A percentile compares a stretch with the other conserved stretches of the same genome.
Conservation (phyloP, 2,329 filamentous ascomycete species). For the Diaporthe amygdali region DNA sequence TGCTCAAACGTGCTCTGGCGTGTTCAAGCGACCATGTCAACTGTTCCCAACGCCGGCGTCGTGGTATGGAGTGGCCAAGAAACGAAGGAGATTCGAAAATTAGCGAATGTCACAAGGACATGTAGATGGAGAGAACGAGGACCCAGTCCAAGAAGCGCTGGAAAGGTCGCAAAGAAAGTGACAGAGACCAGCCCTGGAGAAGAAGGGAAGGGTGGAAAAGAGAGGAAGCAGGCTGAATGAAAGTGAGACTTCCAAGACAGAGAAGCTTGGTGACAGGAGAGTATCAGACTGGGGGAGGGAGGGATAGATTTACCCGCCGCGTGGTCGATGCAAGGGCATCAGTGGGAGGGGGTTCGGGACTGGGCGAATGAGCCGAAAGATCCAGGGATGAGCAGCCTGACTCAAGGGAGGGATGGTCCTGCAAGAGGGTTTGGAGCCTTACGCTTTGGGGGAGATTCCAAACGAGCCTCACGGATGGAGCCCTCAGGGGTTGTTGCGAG, state of each 20-base stretch:
- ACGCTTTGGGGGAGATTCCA: slow-evolving; percentile 17
- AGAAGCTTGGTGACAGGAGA: slow-evolving; percentile 7
- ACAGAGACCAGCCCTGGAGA: slow-evolving; percentile 25
- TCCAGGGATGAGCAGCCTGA: slow-evolving; percentile 8
- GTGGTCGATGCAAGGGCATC: background rate
- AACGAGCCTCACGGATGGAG: slow-evolving; percentile 23
- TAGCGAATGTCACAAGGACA: background rate
- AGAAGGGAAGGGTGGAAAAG: background rate
- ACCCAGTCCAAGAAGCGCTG: background rate
- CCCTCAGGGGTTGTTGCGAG: slow-evolving; percentile 21
- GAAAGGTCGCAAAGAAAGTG: background rate
- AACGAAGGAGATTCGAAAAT: background rate
- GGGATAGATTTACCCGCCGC: slow-evolving; percentile 20
- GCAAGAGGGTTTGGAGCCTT: background rate
- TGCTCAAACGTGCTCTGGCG: background rate
- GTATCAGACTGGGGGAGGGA: slow-evolving; percentile 17
- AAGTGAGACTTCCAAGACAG: slow-evolving; percentile 22
- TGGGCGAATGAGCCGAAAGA: slow-evolving; percentile 14
- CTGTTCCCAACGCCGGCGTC: slow-evolving; percentile 24
- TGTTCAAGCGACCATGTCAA: slow-evolving; percentile 24
- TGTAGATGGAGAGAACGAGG: background rate
- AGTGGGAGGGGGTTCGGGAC: background rate
- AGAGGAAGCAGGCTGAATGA: background rate
- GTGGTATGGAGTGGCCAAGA: background rate
- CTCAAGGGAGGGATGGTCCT: slow-evolving; percentile 17